Conservation (phyloP, 2,329 filamentous ascomycete genomes). For the Ascochyta clinopodiicola region DNA sequence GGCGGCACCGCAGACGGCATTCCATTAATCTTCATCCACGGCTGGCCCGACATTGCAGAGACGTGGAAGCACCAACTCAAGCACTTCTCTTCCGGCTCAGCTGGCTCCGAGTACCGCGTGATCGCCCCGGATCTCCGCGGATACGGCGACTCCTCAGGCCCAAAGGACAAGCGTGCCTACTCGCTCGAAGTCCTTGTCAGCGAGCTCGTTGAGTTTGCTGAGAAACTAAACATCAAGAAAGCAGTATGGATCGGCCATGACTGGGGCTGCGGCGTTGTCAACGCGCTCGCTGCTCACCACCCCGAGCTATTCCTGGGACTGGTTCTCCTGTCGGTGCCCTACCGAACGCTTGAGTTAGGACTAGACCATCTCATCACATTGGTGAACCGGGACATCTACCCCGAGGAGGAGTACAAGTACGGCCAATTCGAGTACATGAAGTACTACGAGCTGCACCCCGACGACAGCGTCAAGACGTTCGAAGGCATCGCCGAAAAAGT, state of each 20-base stretch:
- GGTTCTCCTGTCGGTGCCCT: slow-evolving; percentile 49
- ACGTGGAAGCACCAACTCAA: slow-evolving; percentile 46
- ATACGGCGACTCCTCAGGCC: slow-evolving; percentile 34
- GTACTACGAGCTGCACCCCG: slow-evolving; percentile 39
- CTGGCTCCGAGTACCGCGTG: slow-evolving; percentile 34
- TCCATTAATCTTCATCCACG: slow-evolving; percentile 37
- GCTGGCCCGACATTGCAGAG: slow-evolving; percentile 47
- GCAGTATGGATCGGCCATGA: slow-evolving; percentile 60
- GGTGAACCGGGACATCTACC: slow-evolving; percentile 56
- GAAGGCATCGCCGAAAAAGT: slow-evolving; percentile 31
- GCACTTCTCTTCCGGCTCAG: slow-evolving; percentile 38
- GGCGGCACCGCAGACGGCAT: slow-evolving; percentile 28
- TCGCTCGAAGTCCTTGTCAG: slow-evolving; percentile 35
- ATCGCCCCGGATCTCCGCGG: slow-evolving; percentile 44
- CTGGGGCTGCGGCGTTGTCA: slow-evolving; percentile 49
- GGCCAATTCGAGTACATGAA: slow-evolving; percentile 48
- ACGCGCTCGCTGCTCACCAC: slow-evolving; percentile 38
- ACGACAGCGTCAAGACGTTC: slow-evolving; percentile 25
- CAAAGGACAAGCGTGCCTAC: slow-evolving; percentile 38
- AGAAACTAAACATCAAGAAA: slow-evolving; percentile 45
- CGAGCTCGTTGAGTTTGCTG: slow-evolving; percentile 49
- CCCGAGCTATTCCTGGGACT: slow-evolving; percentile 43
- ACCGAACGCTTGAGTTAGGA: slow-evolving; percentile 51
- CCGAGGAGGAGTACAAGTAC: slow-evolving; percentile 50
- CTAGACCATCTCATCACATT: slow-evolving; percentile 44